Percentiles rank a stretch among this genome's conserved stretches.
These are phyloP conservation scores for Penicillium palitans DNA, from an alignment of 2,329 filamentous ascomycete genomes.

Conservation along the genomic window DNA sequence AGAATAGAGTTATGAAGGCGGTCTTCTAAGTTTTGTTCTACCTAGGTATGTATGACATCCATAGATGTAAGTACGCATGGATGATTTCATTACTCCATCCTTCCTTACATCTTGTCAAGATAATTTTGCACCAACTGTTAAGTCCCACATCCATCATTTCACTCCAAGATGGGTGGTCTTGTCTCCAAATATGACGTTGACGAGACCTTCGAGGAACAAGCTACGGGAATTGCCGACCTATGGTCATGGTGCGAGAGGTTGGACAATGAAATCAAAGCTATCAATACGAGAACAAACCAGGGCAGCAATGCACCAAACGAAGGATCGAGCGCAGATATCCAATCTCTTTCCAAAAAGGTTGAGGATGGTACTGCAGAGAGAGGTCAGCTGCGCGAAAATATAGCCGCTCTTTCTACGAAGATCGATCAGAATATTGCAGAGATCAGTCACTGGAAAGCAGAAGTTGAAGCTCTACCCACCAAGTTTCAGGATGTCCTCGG, in stretches of 20 bases:
- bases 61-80: neutral
- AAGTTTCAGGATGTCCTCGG: neutral
- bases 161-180: neutral
- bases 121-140: neutral
- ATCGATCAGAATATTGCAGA: neutral
- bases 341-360: neutral
- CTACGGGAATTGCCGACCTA: rapidly evolving
- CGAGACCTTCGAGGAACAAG: rapidly evolving
- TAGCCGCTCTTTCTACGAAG: neutral
- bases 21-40: neutral
- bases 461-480: neutral
- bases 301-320: no score
- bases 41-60: neutral
- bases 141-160: neutral
- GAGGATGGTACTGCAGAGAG: neutral
- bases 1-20: neutral
- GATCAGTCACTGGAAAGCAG: neutral
- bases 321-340: neutral
- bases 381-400: neutral
- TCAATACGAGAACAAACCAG: neutral
- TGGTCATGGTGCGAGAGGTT: neutral
- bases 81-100: neutral
- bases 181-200: neutral
- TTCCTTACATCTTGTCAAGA: neutral
- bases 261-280: neutral